Conservation (phyloP, 495 filamentous ascomycete genomes). For the Amorphotheca resinae region DNA sequence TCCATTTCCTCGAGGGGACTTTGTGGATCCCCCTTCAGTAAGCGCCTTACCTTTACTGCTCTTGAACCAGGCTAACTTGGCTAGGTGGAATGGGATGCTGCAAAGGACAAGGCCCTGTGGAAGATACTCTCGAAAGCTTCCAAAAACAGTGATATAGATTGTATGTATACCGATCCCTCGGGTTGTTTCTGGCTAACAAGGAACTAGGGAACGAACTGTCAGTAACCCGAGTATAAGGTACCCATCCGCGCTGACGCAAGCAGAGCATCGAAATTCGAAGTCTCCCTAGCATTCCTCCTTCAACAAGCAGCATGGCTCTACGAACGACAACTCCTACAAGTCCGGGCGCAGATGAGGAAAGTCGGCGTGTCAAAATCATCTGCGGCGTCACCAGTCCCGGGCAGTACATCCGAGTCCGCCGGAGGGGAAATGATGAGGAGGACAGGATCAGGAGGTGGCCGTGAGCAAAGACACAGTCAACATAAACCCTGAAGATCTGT, state of each 20-base stretch:
- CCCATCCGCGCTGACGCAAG: neutral
- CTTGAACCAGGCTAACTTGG: conserved; percentile 4
- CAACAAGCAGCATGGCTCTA: conserved; percentile 94
- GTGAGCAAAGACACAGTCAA: conserved; percentile 1
- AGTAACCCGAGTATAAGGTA: conserved; percentile 13
- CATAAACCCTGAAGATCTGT: conserved; percentile 1
- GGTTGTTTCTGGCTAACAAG: conserved; percentile 7
- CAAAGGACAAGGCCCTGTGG: conserved; percentile 85
- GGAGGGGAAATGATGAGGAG: conserved; percentile 47
- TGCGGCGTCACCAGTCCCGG: conserved; percentile 38
- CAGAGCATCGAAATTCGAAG: conserved; percentile 53
- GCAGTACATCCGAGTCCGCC: conserved; percentile 33
- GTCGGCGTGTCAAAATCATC: conserved; percentile 38
- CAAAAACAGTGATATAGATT: conserved; percentile 68
- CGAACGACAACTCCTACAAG: conserved; percentile 77
- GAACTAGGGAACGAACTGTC: conserved; percentile 72
- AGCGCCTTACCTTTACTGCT: conserved; percentile 19
- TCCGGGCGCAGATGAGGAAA: conserved; percentile 81
- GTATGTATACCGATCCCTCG: conserved; percentile 37
- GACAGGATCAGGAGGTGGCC: conserved; percentile 41
- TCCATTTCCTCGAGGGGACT: conserved; percentile 75
- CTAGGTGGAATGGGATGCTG: conserved; percentile 47
- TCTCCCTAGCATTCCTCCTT: conserved; percentile 76
- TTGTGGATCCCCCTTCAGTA: conserved; percentile 82
- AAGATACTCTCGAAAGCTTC: conserved; percentile 64